Evolutionary conservation across 2,329 filamentous ascomycete species (phyloP), one percentile per base, ranked within the genome.

Genomic region (Phoma herbarum): DNA sequence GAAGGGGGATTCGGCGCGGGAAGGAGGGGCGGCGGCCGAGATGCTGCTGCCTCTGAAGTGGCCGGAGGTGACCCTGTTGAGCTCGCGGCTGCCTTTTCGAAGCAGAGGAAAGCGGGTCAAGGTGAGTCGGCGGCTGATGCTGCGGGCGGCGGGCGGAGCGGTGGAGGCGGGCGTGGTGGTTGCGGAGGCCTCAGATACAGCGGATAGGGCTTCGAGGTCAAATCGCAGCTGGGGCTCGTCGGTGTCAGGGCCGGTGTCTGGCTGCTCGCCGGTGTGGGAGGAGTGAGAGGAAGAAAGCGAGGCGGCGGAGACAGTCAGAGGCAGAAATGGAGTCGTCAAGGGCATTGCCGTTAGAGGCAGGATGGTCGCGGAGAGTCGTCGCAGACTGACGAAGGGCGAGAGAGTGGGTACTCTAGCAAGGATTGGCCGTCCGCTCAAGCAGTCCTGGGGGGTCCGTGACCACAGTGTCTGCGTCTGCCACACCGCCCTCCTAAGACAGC

Each of bases 341-440:
- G 72, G 71, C 74, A 75, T 75, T 66, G 68, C 67, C 68, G 65
- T 67, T 61, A 60, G 65, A 69, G 65, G 63, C 63, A 71, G 65
- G 70, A 73, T 69, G 59, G 63, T 71, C 62, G 67, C 69, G 68
- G 70, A 72, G 70, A 72, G 65, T 54, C 53, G 65, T 69, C 65
- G 62, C 67, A 67, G 67, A 66, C 62, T 66, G 67, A 63, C 61
- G 67, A 71, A 67, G 68, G 66, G 71, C 65, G 59, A 69, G 60
- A 67, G 66, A 67, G 74, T 72, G 72, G 72, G 69, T 70, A 74
- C 70, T 64, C 67, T 72, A 69, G 72, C 72, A 70, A 69, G 71
- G 71, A 72, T 73, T 62, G 66, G 58, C 56, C 39, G 39, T 50
- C 50, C 9, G 50, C 26, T 46, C 44, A 31, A 31, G n/a, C 50